phyloP scores from a whole-genome alignment of 768 basidiomycete species.

The Chalciporus pseudorubinellus region DNA sequence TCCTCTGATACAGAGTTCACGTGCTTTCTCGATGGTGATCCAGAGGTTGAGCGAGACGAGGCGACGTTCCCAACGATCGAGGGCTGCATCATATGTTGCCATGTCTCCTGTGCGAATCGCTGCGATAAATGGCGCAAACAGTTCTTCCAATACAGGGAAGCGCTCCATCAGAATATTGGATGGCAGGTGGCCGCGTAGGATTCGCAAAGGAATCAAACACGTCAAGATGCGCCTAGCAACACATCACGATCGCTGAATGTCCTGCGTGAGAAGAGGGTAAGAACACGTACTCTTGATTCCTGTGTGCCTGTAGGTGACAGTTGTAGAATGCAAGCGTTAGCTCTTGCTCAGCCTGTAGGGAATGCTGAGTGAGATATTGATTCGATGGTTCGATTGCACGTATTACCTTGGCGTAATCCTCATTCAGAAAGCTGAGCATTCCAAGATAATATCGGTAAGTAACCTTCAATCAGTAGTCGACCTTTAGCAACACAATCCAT shows the following conservation, averaged over 20 bases:
- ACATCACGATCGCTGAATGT: neutral
- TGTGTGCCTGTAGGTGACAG: slow-evolving; percentile 65
- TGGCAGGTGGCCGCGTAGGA: slow-evolving; percentile 86
- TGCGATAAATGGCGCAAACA: slow-evolving; percentile 78
- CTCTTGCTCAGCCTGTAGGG: slow-evolving; percentile 75
- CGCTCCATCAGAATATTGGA: slow-evolving; percentile 64
- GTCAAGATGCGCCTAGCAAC: slow-evolving; percentile 76
- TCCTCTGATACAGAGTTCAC: slow-evolving; percentile 83
- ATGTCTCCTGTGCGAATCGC: slow-evolving; percentile 81
- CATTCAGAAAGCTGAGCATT: slow-evolving; percentile 90
- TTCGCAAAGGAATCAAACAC: slow-evolving; percentile 85
- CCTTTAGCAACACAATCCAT: slow-evolving; percentile 6
- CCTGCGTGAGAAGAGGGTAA: neutral
- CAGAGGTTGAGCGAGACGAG: slow-evolving; percentile 86
- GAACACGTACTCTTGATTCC: slow-evolving; percentile 78
- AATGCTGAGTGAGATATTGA: neutral
- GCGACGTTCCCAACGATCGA: slow-evolving; percentile 66
- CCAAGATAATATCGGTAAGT: slow-evolving; percentile 95
- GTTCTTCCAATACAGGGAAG: slow-evolving; percentile 67
- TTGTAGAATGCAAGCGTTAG: slow-evolving; percentile 83
- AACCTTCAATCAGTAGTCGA: slow-evolving; percentile 51
- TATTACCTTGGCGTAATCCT: slow-evolving; percentile 79
- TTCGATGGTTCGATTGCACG: neutral
- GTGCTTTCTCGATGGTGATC: slow-evolving; percentile 82
- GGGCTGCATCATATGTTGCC: slow-evolving; percentile 72